Evolutionary conservation across 441 rosid genomes (phyloP).

Genomic region (Rhodomyrtus psidioides): DNA sequence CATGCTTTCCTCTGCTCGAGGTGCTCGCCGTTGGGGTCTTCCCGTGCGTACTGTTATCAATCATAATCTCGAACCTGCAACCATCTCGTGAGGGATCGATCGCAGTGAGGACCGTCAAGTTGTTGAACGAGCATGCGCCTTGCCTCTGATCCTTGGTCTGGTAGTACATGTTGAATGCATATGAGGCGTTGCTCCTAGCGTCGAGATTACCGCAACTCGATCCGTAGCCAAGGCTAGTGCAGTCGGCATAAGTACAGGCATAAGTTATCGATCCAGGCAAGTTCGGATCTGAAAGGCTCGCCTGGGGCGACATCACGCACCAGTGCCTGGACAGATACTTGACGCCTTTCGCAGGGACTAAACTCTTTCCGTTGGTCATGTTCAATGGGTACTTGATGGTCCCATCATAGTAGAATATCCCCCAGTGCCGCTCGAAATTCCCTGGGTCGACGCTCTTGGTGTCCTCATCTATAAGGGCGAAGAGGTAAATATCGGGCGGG

Average conservation of each 20-base stretch:
- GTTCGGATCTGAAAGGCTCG: slow-evolving; percentile 22
- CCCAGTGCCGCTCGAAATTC: slow-evolving; percentile 85
- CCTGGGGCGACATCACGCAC: slow-evolving; percentile 63
- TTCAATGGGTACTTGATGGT: slow-evolving; percentile 51
- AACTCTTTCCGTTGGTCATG: slow-evolving; percentile 29
- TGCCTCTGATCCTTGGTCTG: slow-evolving; percentile 57
- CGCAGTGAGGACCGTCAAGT: slow-evolving; percentile 28
- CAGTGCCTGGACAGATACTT: slow-evolving; percentile 50
- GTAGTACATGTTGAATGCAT: slow-evolving; percentile 77
- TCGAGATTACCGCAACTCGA: slow-evolving; percentile 58
- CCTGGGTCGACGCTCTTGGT: slow-evolving; percentile 58
- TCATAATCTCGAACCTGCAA: slow-evolving; percentile 61
- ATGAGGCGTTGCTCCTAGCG: slow-evolving; percentile 54
- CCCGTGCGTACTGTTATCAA: slow-evolving; percentile 38
- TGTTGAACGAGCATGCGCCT: slow-evolving; percentile 42
- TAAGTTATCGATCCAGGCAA: slow-evolving; percentile 28
- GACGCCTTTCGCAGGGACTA: slow-evolving; percentile 60
- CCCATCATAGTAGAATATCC: slow-evolving; percentile 69
- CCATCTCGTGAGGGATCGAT: slow-evolving; percentile 52
- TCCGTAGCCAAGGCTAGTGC: slow-evolving; percentile 69
- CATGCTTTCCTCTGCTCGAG: slow-evolving; percentile 5
- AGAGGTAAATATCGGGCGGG: slow-evolving; percentile 52
- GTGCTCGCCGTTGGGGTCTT: background rate
- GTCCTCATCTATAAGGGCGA: slow-evolving; percentile 71
- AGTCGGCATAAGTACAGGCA: slow-evolving; percentile 70